Evolutionary conservation across 371 early-diverging fungal genomes (phyloP).

Genomic region (Rhizomucor pusillus): DNA sequence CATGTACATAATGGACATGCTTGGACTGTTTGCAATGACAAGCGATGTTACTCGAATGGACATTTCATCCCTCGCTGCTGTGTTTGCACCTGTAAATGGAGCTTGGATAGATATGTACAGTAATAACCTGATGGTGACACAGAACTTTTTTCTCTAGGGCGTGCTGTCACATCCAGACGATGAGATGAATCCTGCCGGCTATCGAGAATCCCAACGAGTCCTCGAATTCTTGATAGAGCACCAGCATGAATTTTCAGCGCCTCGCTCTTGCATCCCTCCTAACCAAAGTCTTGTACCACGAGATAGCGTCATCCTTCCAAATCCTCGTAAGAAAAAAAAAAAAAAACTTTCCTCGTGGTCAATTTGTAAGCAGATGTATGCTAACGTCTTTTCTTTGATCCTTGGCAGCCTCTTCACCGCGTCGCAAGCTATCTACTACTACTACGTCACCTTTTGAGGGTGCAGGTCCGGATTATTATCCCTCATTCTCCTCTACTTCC

Average conservation of each 20-base stretch:
- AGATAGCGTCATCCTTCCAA: conserved; percentile 2
- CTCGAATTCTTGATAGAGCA: conserved; percentile 57
- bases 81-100: conserved; percentile 56
- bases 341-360: neutral
- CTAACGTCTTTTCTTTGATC: too few species aligned
- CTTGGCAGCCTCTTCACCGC: too few species aligned
- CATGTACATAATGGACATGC: conserved; percentile 58
- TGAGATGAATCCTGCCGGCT: conserved; percentile 56
- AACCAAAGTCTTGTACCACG: conserved; percentile 1
- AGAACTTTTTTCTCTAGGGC: conserved; percentile 15
- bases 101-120: neutral
- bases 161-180: conserved; percentile 58
- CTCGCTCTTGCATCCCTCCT: conserved; percentile 14
- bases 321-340: neutral
- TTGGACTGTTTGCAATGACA: conserved; percentile 50
- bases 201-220: conserved; percentile 58
- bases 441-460: too few species aligned
- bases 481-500: too few species aligned
- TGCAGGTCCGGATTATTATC: too few species aligned
- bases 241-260: conserved; percentile 29
- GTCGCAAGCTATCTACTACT: too few species aligned
- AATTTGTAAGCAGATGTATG: neutral
- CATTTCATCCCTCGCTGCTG: conserved; percentile 52
- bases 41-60: conserved; percentile 57
- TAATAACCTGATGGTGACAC: neutral